Percentiles rank a stretch among this genome's conserved stretches.
Conservation (phyloP, 768 basidiomycete species). For the Pulveroboletus ravenelii region DNA sequence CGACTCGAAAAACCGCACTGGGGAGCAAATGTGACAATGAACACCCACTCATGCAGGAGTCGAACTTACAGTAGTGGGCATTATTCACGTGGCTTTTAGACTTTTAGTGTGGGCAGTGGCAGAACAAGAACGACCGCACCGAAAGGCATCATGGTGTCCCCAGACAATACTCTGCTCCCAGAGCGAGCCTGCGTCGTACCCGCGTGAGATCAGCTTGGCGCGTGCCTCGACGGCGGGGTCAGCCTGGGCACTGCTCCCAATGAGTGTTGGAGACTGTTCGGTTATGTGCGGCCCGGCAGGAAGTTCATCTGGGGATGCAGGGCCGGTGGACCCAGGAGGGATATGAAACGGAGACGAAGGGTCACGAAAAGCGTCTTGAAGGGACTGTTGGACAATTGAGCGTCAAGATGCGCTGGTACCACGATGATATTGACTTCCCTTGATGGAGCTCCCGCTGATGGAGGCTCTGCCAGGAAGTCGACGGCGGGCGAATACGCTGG, state of each 20-base stretch:
- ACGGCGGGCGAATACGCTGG: not conserved
- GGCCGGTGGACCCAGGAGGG: constrained; percentile 54
- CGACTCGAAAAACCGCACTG: constrained; percentile 70
- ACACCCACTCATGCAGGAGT: not conserved
- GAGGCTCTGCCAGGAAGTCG: not conserved
- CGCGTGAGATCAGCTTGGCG: constrained; percentile 39
- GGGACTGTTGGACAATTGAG: constrained; percentile 36
- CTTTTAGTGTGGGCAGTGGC: not conserved
- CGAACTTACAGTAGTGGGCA: constrained; percentile 55
- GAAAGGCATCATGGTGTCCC: constrained; percentile 78
- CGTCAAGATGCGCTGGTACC: not conserved
- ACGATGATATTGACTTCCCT: constrained; percentile 10
- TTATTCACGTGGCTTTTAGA: constrained; percentile 69
- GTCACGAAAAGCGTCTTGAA: constrained; percentile 58
- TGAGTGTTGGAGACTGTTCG: constrained; percentile 4
- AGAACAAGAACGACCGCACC: constrained; percentile 35
- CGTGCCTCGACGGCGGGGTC: constrained; percentile 36
- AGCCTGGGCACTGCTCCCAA: not conserved
- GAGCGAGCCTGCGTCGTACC: constrained; percentile 62
- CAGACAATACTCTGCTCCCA: constrained; percentile 76
- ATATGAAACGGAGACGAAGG: constrained; percentile 64
- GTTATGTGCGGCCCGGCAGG: constrained; percentile 6
- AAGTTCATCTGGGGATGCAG: constrained; percentile 51
- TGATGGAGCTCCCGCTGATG: constrained; percentile 25
- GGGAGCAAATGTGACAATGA: not conserved